Conservation (phyloP, 768 basidiomycete species). For the Mycena rosella region DNA sequence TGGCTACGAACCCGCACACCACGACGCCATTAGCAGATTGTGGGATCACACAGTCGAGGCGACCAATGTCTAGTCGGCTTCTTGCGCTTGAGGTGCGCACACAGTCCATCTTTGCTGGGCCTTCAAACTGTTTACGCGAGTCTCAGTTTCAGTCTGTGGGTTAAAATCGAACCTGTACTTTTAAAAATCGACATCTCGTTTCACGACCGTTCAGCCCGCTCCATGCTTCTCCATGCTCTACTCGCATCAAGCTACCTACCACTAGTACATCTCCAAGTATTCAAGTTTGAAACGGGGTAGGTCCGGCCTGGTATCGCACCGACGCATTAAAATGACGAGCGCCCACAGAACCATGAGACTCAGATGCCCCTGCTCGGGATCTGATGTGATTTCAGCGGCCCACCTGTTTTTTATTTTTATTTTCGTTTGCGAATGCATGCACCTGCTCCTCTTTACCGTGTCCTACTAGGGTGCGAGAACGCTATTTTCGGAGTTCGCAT, state of each 20-base stretch:
- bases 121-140: background rate
- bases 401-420: too few species aligned
- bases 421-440: too few species aligned
- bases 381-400: too few species aligned
- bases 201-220: background rate
- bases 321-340: background rate
- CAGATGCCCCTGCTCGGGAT: background rate
- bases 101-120: too few species aligned
- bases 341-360: background rate
- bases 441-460: too few species aligned
- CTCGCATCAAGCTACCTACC: too few species aligned
- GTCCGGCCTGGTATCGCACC: background rate
- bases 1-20: conserved; percentile 26
- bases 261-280: background rate
- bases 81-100: background rate
- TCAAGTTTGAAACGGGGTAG: background rate
- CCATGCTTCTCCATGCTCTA: background rate
- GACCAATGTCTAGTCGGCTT: background rate
- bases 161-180: conserved; percentile 5
- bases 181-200: background rate
- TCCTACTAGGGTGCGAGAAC: background rate
- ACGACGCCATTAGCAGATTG: conserved; percentile 24
- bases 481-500: background rate
- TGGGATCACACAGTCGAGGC: conserved; percentile 41
- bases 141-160: background rate